Evolutionary conservation across 2,329 filamentous ascomycete genomes (phyloP).

Genomic region (Amauroascus niger): DNA sequence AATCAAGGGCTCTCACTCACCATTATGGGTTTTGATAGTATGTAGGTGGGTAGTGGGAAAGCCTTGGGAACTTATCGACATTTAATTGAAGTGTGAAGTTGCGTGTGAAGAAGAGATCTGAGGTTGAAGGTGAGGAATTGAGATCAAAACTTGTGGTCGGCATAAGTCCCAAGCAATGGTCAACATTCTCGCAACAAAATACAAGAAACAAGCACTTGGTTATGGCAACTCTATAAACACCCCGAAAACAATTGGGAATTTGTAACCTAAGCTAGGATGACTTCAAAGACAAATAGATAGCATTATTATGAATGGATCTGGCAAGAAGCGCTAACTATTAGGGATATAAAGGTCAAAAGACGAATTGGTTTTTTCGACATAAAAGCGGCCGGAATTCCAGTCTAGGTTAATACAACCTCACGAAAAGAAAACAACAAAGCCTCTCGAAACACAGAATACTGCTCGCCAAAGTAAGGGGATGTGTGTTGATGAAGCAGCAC

Average conservation of each 20-base stretch:
- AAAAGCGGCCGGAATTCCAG: conserved; percentile 1
- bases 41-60: conserved; percentile 36
- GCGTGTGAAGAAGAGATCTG: neutral
- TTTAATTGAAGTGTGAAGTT: conserved; percentile 14
- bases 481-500: neutral
- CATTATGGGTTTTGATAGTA: conserved; percentile 38
- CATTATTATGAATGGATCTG: conserved; percentile 12
- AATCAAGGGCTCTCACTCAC: conserved; percentile 21
- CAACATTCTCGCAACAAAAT: neutral
- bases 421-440: conserved; percentile 31
- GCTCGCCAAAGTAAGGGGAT: conserved; percentile 25
- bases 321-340: conserved; percentile 17
- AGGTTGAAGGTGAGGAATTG: no score
- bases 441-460: conserved; percentile 33
- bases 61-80: conserved; percentile 23
- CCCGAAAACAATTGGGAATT: neutral
- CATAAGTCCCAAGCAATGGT: no score
- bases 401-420: conserved; percentile 1
- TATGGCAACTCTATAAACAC: neutral
- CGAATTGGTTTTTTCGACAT: neutral
- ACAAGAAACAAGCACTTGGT: neutral
- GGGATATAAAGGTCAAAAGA: conserved; percentile 13
- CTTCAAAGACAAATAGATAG: conserved; percentile 3
- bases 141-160: no score
- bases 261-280: neutral